phyloP scores from a whole-genome alignment of 2,329 filamentous ascomycete species.

The Basipetospora chlamydospora region DNA sequence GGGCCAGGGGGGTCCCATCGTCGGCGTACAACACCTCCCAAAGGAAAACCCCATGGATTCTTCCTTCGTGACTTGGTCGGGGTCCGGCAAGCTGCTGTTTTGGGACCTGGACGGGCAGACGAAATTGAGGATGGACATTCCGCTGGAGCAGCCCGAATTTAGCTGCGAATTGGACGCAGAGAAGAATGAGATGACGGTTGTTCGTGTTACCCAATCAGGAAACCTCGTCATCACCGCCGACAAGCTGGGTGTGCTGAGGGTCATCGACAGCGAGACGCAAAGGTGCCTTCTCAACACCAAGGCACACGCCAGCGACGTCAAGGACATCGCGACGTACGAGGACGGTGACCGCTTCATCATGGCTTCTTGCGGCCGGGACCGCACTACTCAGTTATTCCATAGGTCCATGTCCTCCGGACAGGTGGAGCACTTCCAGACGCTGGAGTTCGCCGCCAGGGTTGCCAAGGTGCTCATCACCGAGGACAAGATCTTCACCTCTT shows the following conservation, averaged over 20 bases:
- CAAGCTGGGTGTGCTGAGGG: slow-evolving; percentile 65
- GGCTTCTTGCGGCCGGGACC: slow-evolving; percentile 74
- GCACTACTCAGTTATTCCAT: slow-evolving; percentile 84
- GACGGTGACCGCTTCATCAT: slow-evolving; percentile 46
- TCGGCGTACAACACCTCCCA: slow-evolving; percentile 57
- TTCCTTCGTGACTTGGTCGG: slow-evolving; percentile 76
- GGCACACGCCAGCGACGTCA: slow-evolving; percentile 75
- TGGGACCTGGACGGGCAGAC: slow-evolving; percentile 66
- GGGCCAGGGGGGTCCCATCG: slow-evolving; percentile 48
- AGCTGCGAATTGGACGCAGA: slow-evolving; percentile 34
- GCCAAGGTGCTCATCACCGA: slow-evolving; percentile 55
- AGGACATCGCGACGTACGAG: slow-evolving; percentile 62
- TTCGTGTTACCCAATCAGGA: slow-evolving; percentile 44
- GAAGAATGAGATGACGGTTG: slow-evolving; percentile 48
- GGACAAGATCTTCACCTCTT: slow-evolving; percentile 69
- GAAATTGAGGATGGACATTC: slow-evolving; percentile 48
- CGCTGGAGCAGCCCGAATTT: slow-evolving; percentile 47
- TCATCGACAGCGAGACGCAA: slow-evolving; percentile 49
- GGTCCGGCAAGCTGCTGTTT: slow-evolving; percentile 63
- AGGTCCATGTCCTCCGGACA: slow-evolving; percentile 31
- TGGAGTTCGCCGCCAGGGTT: slow-evolving; percentile 85
- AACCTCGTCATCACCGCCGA: slow-evolving; percentile 70
- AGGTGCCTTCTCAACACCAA: slow-evolving; percentile 57
- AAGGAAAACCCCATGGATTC: slow-evolving; percentile 48
- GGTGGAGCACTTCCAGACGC: slow-evolving; percentile 75